These are phyloP conservation scores for Irpex sp. DNA, from an alignment of 1,284 basidiomycete genomes.

Conservation along the genomic window DNA sequence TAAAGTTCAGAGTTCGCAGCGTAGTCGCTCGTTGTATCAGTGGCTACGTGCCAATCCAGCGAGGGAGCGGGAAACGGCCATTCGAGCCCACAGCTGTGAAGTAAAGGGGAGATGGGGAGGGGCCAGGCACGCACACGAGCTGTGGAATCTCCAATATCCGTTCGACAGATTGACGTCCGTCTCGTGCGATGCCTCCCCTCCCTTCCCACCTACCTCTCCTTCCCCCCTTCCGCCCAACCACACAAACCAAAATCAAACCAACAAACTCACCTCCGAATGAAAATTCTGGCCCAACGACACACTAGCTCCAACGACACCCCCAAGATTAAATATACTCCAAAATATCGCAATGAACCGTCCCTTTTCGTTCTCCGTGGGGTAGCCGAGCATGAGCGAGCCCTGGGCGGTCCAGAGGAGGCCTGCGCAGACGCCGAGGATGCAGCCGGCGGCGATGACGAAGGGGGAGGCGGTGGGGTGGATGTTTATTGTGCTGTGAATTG, in stretches of 20 bases:
- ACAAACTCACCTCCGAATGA: constrained; percentile 32
- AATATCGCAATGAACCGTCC: constrained; percentile 74
- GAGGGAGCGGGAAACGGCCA: no score
- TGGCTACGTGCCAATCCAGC: no score
- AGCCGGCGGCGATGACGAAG: constrained; percentile 77
- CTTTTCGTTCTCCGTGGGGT: constrained; percentile 76
- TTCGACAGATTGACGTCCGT: background rate
- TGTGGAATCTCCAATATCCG: no score
- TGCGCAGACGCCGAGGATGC: constrained; percentile 80
- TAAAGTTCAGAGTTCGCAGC: background rate
- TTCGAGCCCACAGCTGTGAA: no score
- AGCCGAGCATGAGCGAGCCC: constrained; percentile 80
- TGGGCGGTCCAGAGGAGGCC: constrained; percentile 86
- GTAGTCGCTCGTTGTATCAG: background rate
- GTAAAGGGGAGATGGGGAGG: no score
- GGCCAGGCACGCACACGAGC: no score
- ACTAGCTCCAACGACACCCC: constrained; percentile 60
- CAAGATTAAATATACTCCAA: constrained; percentile 69
- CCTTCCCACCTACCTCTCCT: no score
- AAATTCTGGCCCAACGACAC: constrained; percentile 54
- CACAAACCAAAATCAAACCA: no score
- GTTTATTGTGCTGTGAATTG: constrained; percentile 50
- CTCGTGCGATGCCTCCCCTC: background rate
- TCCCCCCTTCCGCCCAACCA: no score
- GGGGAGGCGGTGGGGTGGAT: constrained; percentile 55